Conservation (phyloP, 768 basidiomycete genomes). For the Suillus subalutaceus region DNA sequence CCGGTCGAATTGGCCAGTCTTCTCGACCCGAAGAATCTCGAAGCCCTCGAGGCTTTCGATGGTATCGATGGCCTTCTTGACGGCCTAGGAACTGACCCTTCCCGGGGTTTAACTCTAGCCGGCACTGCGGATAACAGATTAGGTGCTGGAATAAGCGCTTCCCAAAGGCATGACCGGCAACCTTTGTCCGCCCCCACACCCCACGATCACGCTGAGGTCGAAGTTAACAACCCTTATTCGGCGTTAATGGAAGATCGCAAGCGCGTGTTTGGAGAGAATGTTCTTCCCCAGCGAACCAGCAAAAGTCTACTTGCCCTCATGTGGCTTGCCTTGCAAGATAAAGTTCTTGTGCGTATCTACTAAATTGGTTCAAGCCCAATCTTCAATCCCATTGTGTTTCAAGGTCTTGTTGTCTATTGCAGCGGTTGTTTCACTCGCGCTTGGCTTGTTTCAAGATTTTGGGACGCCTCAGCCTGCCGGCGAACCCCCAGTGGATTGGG, state of each 20-base stretch:
- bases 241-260: slow-evolving; percentile 63
- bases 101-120: slow-evolving; percentile 43
- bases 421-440: slow-evolving; percentile 88
- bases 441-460: slow-evolving; percentile 94
- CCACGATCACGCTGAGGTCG: slow-evolving; percentile 17
- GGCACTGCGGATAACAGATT: slow-evolving; percentile 15
- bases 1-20: slow-evolving; percentile 80
- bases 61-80: slow-evolving; percentile 67
- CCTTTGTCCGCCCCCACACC: slow-evolving; percentile 21
- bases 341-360: slow-evolving; percentile 69
- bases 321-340: slow-evolving; percentile 89
- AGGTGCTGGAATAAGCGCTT: slow-evolving; percentile 34
- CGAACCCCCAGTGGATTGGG: slow-evolving; percentile 91
- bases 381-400: slow-evolving; percentile 10
- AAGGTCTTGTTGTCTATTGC: slow-evolving; percentile 91
- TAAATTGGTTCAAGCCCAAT: slow-evolving; percentile 3
- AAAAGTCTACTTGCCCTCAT: slow-evolving; percentile 77
- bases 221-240: slow-evolving; percentile 16
- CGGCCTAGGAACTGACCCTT: slow-evolving; percentile 71
- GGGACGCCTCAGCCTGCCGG: slow-evolving; percentile 61
- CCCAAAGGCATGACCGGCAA: slow-evolving; percentile 36
- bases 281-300: slow-evolving; percentile 67
- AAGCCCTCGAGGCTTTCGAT: slow-evolving; percentile 66
- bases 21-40: slow-evolving; percentile 86
- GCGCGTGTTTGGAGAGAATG: slow-evolving; percentile 74